Evolutionary conservation across 768 basidiomycete species (phyloP), one percentile per base, ranked within the genome.

Genomic region (Amanita fuliginea): DNA sequence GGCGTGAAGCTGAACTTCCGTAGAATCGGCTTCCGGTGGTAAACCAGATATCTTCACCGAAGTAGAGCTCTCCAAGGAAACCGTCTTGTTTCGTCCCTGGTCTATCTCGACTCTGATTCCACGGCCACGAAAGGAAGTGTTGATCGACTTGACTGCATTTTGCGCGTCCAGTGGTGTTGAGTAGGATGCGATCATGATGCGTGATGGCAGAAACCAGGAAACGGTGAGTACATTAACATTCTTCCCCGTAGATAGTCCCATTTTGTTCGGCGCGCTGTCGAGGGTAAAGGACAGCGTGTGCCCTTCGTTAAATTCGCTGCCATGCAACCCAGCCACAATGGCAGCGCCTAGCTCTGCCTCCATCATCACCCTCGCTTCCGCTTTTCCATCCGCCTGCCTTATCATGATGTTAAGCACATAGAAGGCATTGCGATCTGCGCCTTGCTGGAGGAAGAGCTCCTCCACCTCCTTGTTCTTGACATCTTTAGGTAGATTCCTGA

Each of bases 181-280:
- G 53, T 74, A 83, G 3, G 64, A 67, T 1, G 67, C 78, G n/a
- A 75, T 53, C 53, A 73, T 71, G 2, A 68, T 60, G 4, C 57
- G 56, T n/a, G 72, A 74, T 1, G 79, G 78, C 0, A 63, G 60
- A 5, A 60, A 66, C 77, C 80, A 84, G 9, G 68, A 71, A 39
- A 81, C 67, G 0, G 68, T 70, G 45, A 82, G 56, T 30, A 68
- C 63, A 11, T 76, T 64, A 6, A 59, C 41, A 30, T 66, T 64
- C 2, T 61, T 24, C 16, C 18, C 39, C 7, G 21, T 22, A 3
- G 62, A 54, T 11, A 60, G 61, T n/a, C 56, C 69, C 76, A 77
- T 76, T 6, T 67, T 65, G 36, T 67, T 66, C 9, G 64, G 51
- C 44, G 70, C 61, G 3, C 69, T 76, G 42, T 80, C 32, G n/a